Conservation (phyloP, 228 moss, liverwort and hornwort species). For the Sphagnum fallax region DNA sequence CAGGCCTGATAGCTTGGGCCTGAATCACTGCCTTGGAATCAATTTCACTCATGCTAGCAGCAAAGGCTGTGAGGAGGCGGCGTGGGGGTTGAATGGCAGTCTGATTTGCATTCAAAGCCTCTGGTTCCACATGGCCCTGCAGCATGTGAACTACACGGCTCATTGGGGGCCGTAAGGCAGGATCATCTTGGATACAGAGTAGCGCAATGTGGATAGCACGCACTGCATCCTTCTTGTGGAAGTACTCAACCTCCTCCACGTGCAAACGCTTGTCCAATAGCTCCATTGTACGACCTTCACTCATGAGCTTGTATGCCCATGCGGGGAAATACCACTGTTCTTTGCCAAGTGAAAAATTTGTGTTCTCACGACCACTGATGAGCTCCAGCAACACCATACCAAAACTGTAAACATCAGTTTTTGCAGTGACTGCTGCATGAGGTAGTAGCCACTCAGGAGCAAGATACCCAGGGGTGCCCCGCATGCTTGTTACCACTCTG, state of each 20-base stretch:
- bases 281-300: slow-evolving; percentile 62
- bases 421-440: slow-evolving; percentile 59
- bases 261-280: slow-evolving; percentile 62
- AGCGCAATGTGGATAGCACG: slow-evolving; percentile 52
- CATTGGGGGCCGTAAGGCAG: slow-evolving; percentile 52
- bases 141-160: slow-evolving; percentile 67
- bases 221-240: slow-evolving; percentile 60
- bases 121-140: slow-evolving; percentile 55
- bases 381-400: slow-evolving; percentile 67
- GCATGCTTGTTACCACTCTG: slow-evolving; percentile 61
- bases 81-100: slow-evolving; percentile 60
- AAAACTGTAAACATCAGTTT: slow-evolving; percentile 59
- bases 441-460: slow-evolving; percentile 62
- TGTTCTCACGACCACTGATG: slow-evolving; percentile 59
- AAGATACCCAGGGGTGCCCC: slow-evolving; percentile 57
- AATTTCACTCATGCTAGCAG: slow-evolving; percentile 56
- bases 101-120: slow-evolving; percentile 55
- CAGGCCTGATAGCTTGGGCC: slow-evolving; percentile 24
- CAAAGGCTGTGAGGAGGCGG: slow-evolving; percentile 52
- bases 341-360: slow-evolving; percentile 54
- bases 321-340: slow-evolving; percentile 68
- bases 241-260: slow-evolving; percentile 57
- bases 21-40: slow-evolving; percentile 7
- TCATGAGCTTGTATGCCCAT: slow-evolving; percentile 63
- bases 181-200: slow-evolving; percentile 58